Evolutionary conservation across 2,329 filamentous ascomycete species (phyloP), one percentile per base, ranked within the genome.

Genomic region (Bimuria novae-zelandiae): DNA sequence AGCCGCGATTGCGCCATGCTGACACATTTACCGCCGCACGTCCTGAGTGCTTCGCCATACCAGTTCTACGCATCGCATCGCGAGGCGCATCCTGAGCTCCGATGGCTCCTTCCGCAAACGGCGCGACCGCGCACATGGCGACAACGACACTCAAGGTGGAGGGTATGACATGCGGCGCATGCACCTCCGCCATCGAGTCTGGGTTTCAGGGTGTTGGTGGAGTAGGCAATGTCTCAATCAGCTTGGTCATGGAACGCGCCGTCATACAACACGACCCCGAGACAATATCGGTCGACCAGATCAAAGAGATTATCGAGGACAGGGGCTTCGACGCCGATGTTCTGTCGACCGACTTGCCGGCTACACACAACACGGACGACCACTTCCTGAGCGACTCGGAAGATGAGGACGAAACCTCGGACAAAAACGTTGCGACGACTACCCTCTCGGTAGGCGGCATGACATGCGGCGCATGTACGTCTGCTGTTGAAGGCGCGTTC

Each of bases 221-320:
- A 49, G 86, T 94, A 8, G 89, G 89, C 58, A 91, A 83, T 63
- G 91, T 97, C 54, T 95, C 92, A 7, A 89, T 99, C 65, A 96
- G 91, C 71, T 79, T 99, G 64, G 89, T 97, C 51, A 96, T 97
- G 86, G 92, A 96, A 75, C 86, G 93, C 55, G 94, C 93, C n/a
- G 92, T 97, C 35, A 81, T 97, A 30, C 88, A 92, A 75, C 94
- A 99, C 76, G 89, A 97, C 74, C 85, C 90, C 1, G 77, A 82
- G 50, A 82, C 84, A 47, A 83, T 97, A 48, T 78, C 90, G 12
- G 83, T 91, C 54, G 89, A 92, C 32, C 78, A 87, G 62, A 83
- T 97, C 54, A 85, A 84, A 69, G 90, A 96, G 61, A 91, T 89
- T 30, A 94, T 97, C 60, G 91, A 97, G 66, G 92, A 96, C 72